A percentile compares a stretch with the other conserved stretches of the same genome.
Evolutionary conservation across 345 rosid species (phyloP).

Genomic region (Acer negundo): DNA sequence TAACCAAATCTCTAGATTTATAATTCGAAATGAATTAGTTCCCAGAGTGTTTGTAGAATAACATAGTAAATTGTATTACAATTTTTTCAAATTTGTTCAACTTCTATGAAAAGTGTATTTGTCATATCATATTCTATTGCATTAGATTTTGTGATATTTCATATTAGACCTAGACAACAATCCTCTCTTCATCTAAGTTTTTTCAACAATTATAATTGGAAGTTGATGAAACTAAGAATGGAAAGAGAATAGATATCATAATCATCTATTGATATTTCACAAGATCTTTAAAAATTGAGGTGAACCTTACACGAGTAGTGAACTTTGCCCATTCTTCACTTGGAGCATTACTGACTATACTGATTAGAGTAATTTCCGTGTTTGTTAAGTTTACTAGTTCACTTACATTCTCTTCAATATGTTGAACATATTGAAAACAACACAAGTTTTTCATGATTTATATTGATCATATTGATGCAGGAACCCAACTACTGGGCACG

Average conservation of each 20-base stretch:
- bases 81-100: too few species aligned
- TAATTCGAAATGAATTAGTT: background rate
- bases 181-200: background rate
- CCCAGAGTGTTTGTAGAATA: too few species aligned
- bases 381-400: too few species aligned
- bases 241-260: background rate
- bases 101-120: too few species aligned
- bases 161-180: background rate
- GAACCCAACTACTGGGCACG: slow-evolving; percentile 76
- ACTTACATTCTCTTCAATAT: background rate
- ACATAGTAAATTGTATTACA: too few species aligned
- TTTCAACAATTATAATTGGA: background rate
- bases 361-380: background rate
- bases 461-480: slow-evolving; percentile 34
- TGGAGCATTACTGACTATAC: background rate
- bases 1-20: too few species aligned
- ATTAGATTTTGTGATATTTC: too few species aligned
- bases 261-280: background rate
- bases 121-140: too few species aligned
- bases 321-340: background rate
- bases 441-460: background rate
- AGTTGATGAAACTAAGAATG: too few species aligned
- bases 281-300: background rate
- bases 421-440: background rate
- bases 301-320: background rate